These are phyloP conservation scores for Penicillium soppii DNA, from an alignment of 495 filamentous ascomycete genomes.

Conservation along the genomic window DNA sequence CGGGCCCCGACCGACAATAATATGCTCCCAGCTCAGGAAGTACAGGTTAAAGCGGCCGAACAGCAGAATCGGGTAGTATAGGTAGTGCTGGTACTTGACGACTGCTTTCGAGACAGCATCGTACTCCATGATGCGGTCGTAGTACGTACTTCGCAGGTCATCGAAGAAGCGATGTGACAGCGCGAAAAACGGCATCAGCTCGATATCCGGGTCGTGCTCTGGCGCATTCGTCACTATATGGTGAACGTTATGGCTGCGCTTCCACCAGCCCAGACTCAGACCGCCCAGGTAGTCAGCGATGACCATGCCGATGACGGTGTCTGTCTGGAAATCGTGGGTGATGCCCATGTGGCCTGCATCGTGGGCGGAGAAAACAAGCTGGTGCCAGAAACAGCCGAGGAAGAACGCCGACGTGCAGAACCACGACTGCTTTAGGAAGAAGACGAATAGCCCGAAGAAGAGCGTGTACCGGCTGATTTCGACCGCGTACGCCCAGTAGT, in stretches of 20 bases:
- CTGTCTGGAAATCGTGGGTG: constrained; percentile 80
- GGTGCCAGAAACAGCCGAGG: constrained; percentile 89
- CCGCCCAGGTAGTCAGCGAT: constrained; percentile 91
- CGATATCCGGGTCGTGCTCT: constrained; percentile 96
- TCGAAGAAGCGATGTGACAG: constrained; percentile 82
- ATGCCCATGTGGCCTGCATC: constrained; percentile 98
- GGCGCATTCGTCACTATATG: constrained; percentile 96
- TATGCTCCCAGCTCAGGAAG: constrained; percentile 75
- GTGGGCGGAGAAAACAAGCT: constrained; percentile 92
- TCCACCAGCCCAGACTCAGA: constrained; percentile 96
- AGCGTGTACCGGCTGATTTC: constrained; percentile 65
- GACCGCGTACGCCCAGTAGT: constrained; percentile 72
- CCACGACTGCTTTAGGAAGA: constrained; percentile 29
- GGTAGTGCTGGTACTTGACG: constrained; percentile 73
- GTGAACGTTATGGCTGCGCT: constrained; percentile 95
- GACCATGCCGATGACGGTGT: constrained; percentile 83
- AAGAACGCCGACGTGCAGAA: constrained; percentile 56
- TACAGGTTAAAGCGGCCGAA: constrained; percentile 95
- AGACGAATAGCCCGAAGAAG: constrained; percentile 57
- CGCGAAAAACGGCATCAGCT: constrained; percentile 95
- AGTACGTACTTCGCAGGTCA: constrained; percentile 80
- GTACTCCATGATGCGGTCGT: constrained; percentile 82
- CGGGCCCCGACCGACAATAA: constrained; percentile 74
- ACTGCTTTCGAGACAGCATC: constrained; percentile 72
- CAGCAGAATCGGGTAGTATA: constrained; percentile 82